Conservation (phyloP, 2,329 filamentous ascomycete species). For the Fusarium hostae region DNA sequence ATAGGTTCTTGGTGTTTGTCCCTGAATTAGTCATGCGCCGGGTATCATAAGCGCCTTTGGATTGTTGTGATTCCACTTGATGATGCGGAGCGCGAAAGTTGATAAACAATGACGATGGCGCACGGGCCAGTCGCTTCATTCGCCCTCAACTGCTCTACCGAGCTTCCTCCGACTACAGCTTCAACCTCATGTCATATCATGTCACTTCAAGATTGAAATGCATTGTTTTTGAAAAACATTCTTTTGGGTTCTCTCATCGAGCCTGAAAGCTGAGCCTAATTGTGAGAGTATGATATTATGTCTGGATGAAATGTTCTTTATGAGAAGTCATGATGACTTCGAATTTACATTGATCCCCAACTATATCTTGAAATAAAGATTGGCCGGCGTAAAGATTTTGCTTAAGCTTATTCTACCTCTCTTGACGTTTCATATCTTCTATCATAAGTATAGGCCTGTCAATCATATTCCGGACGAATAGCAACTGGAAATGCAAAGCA, state of each 20-base stretch:
- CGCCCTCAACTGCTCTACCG: background rate
- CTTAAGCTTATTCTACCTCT: too few relatives aligned
- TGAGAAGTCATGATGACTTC: background rate
- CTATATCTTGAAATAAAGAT: background rate
- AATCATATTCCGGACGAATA: background rate
- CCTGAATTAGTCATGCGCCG: background rate
- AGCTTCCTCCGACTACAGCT: conserved; percentile 10
- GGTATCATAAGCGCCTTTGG: background rate
- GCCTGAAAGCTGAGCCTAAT: background rate
- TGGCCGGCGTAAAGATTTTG: background rate
- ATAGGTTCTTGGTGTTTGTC: background rate
- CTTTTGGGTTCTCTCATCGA: background rate
- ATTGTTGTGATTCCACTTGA: conserved; percentile 17
- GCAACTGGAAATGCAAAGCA: background rate
- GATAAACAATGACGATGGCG: conserved; percentile 23
- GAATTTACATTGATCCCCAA: background rate
- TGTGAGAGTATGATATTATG: too few relatives aligned
- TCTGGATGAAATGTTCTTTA: background rate
- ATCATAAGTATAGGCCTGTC: background rate
- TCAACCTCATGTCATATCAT: background rate
- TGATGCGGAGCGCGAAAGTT: conserved; percentile 1
- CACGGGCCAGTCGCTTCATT: conserved; percentile 22
- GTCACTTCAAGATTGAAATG: background rate
- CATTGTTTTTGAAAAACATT: background rate
- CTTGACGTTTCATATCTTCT: too few relatives aligned